Evolutionary conservation across 2,329 filamentous ascomycete species (phyloP).

Genomic region (Sordariomycetes sp.): DNA sequence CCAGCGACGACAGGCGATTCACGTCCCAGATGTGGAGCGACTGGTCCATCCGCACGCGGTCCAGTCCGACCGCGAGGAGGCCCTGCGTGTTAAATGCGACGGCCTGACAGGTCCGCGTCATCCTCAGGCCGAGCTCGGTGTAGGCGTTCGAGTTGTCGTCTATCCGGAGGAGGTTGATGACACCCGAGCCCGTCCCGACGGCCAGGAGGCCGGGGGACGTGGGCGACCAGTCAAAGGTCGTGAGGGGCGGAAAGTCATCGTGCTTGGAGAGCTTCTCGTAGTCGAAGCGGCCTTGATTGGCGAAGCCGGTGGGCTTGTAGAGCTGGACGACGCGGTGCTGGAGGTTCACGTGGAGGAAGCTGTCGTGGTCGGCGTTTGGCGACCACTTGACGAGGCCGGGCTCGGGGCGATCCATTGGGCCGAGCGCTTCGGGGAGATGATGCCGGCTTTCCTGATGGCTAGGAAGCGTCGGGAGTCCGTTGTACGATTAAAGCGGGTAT

Average conservation of each 20-base stretch:
- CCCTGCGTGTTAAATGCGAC: constrained; percentile 65
- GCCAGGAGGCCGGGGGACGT: constrained; percentile 53
- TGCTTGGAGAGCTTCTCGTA: constrained; percentile 43
- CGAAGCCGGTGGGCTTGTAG: constrained; percentile 47
- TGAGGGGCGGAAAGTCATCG: constrained; percentile 49
- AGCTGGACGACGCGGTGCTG: constrained; percentile 50
- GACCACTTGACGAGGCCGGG: constrained; percentile 56
- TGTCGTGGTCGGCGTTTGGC: constrained; percentile 41
- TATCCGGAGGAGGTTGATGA: constrained; percentile 61
- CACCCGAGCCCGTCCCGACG: constrained; percentile 61
- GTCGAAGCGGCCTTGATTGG: constrained; percentile 42
- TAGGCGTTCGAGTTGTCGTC: constrained; percentile 56
- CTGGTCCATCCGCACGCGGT: constrained; percentile 68
- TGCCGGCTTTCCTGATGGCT: not conserved
- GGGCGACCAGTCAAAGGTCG: constrained; percentile 55
- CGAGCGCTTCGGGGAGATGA: not conserved
- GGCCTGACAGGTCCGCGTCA: constrained; percentile 66
- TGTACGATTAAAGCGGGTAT: not conserved
- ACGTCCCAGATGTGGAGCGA: constrained; percentile 78
- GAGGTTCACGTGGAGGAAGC: constrained; percentile 52
- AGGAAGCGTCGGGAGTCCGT: not conserved
- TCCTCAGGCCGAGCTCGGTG: constrained; percentile 56
- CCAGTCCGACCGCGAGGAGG: constrained; percentile 64
- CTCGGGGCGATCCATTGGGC: constrained; percentile 41
- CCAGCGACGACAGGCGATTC: constrained; percentile 41